Evolutionary conservation across 805 yeast genomes (phyloP), one percentile per base, ranked within the genome.

Genomic region (Candida pseudoglaebosa): DNA sequence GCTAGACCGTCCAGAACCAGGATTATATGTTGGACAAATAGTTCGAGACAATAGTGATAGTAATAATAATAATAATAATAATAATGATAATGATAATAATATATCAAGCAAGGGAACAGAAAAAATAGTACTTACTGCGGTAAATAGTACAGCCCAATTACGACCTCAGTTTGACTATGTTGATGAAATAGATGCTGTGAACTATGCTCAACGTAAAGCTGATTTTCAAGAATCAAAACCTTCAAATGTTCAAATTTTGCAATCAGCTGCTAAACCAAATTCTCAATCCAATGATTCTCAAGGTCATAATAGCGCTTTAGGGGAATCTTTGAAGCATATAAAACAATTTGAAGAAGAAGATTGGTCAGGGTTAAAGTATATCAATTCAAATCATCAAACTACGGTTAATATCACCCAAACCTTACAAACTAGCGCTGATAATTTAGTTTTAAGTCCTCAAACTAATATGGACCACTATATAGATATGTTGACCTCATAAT

Each of bases 151-250:
- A 0, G 77, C 83, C 0, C 97, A 91, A 58, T 58, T 93, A 43
- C 73, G 96, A 48, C 93, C 97, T 2, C 75, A 76, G 49, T 87
- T 93, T 62, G 75, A 73, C 46, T 86, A 90, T 54, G 78, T 89
- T 31, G 95, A 89, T 55, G 79, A 73, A 45, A 54, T 61, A 43
- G 77, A 71, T 41, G 65, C 65, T 40, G 71, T 63, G 39, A 73
- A 67, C 65, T 69, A 52, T 38, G 65, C 43, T 40, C 67, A 49
- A 46, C 61, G 54, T 40, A 61, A 47, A 53, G 56, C 66, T n/a
- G 61, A 64, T 16, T 47, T 55, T 5, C 61, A 62, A 7, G 36
- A 33, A 5, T n/a, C 22, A 24, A 62, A 59, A 14, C 43, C 45
- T 13, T 49, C 57, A 21, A 67, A 59, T 18, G 61, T 68, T 9